Base-by-base conservation (phyloP, 805 yeast species). In the Metschnikowia amazonensis region DNA sequence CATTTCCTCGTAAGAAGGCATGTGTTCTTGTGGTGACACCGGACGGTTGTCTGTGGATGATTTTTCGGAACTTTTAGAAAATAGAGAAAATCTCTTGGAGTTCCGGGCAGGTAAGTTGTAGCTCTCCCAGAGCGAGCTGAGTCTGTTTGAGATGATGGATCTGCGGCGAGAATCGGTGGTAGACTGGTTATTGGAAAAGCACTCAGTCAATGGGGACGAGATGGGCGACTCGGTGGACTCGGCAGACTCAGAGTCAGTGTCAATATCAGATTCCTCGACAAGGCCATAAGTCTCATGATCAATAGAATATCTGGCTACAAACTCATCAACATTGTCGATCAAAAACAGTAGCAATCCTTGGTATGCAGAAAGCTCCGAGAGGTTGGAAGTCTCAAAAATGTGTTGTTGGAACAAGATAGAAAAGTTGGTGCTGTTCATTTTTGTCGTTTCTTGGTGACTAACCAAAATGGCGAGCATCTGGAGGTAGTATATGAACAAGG, bases 401-500 rank as follows among this genome's bases (percentile, higher is more conserved):
- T 63, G 63, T 9, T 67, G 70, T 45, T 62, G 68, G 48, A 64
- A 65, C 24, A 65, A 60, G 21, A 64, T 65, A 11, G 69, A 55
- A 28, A 51, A 55, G 44, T 64, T 64, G 28, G 54, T 50, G 11
- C 57, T 45, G 5, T 63, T 46, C 70, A 65, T 65, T 29, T 61
- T 61, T 4, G 70, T 65, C 2, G 47, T 31, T 2, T 46, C 51
- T 29, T 51, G 53, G 33, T 53, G 52, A 2, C 38, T 21, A 20
- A 56, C 46, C n/a, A 65, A 45, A 16, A 45, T 36, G 20, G 46
- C 35, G 37, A 61, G 43, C 38, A 45, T 47, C 13, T 48, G 39
- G 21, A 60, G 36, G 24, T 57, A 36, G 50, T 52, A 61, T 8
- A 61, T 25, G 38, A 58, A 53, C 7, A 60, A 39, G 32, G 49